Base-by-base conservation (phyloP, 2,329 filamentous ascomycete genomes). In the Zymoseptoria brevis region DNA sequence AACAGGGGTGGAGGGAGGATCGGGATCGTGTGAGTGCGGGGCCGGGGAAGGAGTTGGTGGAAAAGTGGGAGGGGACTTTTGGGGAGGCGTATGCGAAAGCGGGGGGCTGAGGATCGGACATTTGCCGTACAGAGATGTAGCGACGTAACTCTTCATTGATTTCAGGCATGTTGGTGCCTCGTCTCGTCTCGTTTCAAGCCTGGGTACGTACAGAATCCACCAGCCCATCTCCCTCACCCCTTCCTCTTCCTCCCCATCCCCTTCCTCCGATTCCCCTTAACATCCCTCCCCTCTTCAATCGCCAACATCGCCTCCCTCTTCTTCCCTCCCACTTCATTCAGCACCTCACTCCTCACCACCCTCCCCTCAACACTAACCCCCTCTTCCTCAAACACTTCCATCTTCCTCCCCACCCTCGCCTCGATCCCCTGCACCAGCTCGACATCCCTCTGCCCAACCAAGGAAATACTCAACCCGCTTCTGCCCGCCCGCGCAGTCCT, bases 261-360 rank as follows among this genome's bases (percentile, higher is more conserved):
- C 60, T 57, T 62, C 13, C 57, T 60, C 55, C 83, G 79, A 78
- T 95, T 94, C n/a, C 94, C 94, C 58, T 88, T 85, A 4, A 96
- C 90, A 75, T 97, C 92, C 68, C 88, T 87, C 9, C 89, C 88
- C 75, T 97, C 90, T 73, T 96, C 94, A 65, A 97, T 90, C 75
- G 95, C 90, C 67, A 96, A 75, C 73, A 93, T 73, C 0, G 93
- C 94, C 76, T 96, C 91, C 59, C 92, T 83, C 81, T 96, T 96
- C 83, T 93, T 96, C 79, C 95, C 89, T n/a, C 89, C 87, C 5
- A 99, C 94, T 52, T 90, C 74, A 80, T 96, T 96, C 71, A 99
- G 77, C 41, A 87, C 86, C 64, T 96, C 92, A 45, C 35, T 45
- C 57, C 88, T 82, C 53, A 96, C 80, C 22, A 99, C 90, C 59